A percentile compares a stretch with the other conserved stretches of the same genome.
These are phyloP conservation scores for Botrytis aclada DNA, from an alignment of 2,329 filamentous ascomycete species.

Conservation along the genomic window DNA sequence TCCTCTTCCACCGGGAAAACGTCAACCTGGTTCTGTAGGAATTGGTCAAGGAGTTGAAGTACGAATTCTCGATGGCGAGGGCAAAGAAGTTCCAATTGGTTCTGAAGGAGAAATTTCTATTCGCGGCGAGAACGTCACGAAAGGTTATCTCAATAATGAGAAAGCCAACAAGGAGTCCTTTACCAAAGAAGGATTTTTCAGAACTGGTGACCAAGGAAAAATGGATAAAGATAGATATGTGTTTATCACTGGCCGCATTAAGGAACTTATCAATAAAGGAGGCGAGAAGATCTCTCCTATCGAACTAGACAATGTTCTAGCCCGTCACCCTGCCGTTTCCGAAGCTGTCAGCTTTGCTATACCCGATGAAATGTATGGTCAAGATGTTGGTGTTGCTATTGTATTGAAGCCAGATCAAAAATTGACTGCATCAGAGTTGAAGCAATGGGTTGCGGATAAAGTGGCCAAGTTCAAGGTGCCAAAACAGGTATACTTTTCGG, in stretches of 20 bases:
- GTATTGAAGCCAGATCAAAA: constrained; percentile 65
- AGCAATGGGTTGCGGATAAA: constrained; percentile 64
- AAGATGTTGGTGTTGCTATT: constrained; percentile 75
- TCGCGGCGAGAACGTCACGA: constrained; percentile 76
- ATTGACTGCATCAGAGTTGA: constrained; percentile 58
- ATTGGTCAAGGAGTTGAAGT: constrained; percentile 81
- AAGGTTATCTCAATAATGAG: constrained; percentile 80
- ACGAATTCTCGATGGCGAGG: constrained; percentile 68
- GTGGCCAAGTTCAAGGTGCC: constrained; percentile 83
- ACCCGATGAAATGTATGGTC: constrained; percentile 77
- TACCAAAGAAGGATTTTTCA: constrained; percentile 75
- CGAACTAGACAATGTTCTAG: constrained; percentile 78
- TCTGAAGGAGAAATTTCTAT: constrained; percentile 80
- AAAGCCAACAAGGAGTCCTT: constrained; percentile 72
- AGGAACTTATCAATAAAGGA: constrained; percentile 88
- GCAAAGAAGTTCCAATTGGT: constrained; percentile 65
- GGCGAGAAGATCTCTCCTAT: constrained; percentile 89
- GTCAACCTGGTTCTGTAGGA: constrained; percentile 79
- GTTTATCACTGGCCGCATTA: constrained; percentile 85
- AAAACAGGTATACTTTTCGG: constrained; percentile 80
- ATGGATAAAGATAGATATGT: constrained; percentile 78
- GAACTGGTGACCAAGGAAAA: constrained; percentile 83
- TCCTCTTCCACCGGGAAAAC: constrained; percentile 65
- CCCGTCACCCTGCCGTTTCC: constrained; percentile 67
- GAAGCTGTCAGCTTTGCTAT: constrained; percentile 84